Evolutionary conservation across 2,329 filamentous ascomycete species (phyloP).

Genomic region (Aspergillus versicolor): DNA sequence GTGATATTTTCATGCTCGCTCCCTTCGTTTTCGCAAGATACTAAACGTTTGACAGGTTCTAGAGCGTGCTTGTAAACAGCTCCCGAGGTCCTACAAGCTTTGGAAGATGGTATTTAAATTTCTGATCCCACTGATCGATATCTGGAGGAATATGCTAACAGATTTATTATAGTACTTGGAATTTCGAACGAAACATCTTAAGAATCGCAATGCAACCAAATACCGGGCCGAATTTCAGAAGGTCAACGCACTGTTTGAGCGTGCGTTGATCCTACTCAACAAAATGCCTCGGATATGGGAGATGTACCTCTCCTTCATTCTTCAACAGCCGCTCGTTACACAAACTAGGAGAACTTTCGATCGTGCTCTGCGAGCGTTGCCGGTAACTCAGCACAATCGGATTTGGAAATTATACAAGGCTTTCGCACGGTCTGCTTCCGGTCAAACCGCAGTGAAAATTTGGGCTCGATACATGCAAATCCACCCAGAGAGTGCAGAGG

Average conservation of each 20-base stretch:
- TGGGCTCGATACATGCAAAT: conserved; percentile 97
- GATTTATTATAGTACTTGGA: conserved; percentile 67
- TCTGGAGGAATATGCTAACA: conserved; percentile 12
- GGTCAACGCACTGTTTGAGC: conserved; percentile 92
- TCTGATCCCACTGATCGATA: conserved; percentile 16
- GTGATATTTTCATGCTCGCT: conserved; percentile 14
- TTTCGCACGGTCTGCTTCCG: conserved; percentile 87
- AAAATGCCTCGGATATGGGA: conserved; percentile 99
- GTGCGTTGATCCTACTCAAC: conserved; percentile 87
- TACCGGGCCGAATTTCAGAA: conserved; percentile 83
- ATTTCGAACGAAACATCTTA: conserved; percentile 77
- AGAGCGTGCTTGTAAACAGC: conserved; percentile 83
- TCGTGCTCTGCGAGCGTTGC: conserved; percentile 83
- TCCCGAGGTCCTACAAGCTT: conserved; percentile 94
- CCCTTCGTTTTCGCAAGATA: background rate
- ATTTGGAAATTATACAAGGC: conserved; percentile 91
- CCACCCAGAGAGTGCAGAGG: conserved; percentile 90
- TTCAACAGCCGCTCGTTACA: conserved; percentile 89
- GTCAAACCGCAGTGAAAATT: conserved; percentile 85
- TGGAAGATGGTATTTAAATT: conserved; percentile 77
- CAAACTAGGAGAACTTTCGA: conserved; percentile 86
- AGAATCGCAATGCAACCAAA: conserved; percentile 76
- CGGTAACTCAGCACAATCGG: conserved; percentile 90
- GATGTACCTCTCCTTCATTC: conserved; percentile 88
- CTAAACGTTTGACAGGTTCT: conserved; percentile 55